Base-by-base conservation (phyloP, 1,284 basidiomycete genomes). In the Somion occarium region DNA sequence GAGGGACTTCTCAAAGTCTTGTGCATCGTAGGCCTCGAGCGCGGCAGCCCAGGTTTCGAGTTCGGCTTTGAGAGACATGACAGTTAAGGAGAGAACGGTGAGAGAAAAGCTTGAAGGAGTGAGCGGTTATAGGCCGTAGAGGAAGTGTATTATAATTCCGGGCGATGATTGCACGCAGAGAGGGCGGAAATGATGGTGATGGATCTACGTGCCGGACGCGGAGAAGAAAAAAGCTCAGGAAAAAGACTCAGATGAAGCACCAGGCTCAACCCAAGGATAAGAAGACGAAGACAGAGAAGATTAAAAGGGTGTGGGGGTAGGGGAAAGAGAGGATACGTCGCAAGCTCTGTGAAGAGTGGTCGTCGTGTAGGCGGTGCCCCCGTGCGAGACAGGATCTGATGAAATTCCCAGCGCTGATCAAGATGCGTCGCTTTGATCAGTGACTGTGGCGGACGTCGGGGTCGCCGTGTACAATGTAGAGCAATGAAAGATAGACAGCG, bases 21-120 rank as follows among this genome's bases (percentile, higher is more conserved):
- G 79, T 18, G 80, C 82, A 60, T 95, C 91, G 69, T 93, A 94
- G 2, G 90, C 85, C 61, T 83, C 80, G 65, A 95, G 81, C 51
- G 92, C 93, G 46, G 83, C 75, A 13, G 83, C 82, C 91, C 92
- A 94, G 4, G 79, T 84, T 68, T 93, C 87, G 49, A 96, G 80
- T 75, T 96, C 93, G 52, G 81, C 85, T 71, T 89, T 90, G 69
- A 90, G 80, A 59, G 87, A 88, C 87, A 90, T 89, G 54, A 56
- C 52, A 51, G 52, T 53, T 49, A 52, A 51, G 51, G 59, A 57
- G 51, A 53, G 49, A 48, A 47, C 42, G 48, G 51, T 24, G 53
- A 45, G 48, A 41, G 44, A 13, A 50, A 43, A 41, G n/a, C 18
- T 15, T 18, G 20, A 41, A 22, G 18, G 39, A 18, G 7, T 41